Base-by-base conservation (phyloP, 2,329 filamentous ascomycete genomes). In the Pezicula neosporulosa region DNA sequence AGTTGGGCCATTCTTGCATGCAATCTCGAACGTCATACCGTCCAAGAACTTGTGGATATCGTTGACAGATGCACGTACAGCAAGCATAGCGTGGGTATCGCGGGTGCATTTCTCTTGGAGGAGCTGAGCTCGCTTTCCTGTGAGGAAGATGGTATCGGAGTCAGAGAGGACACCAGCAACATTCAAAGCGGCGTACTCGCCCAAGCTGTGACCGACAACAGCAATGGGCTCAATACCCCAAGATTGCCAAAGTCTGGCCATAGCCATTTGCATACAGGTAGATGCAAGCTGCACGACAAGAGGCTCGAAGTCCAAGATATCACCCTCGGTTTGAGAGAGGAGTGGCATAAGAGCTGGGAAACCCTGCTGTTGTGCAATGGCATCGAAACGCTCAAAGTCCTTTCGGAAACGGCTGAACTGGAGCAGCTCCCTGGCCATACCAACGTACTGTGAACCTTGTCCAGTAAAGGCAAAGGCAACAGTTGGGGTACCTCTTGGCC, bases 1-100 rank as follows among this genome's bases (percentile, higher is more conserved):
- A 47, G 81, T 75, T 0, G 85, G 83, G 0, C 85, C 82, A 59
- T 94, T 93, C 66, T 89, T 78, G 71, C 89, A 93, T 13, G 88
- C 74, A 73, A 58, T 72, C 72, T 51, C 66, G 6, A 65, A 18
- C 83, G 75, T 54, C 78, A 70, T 13, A 16, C 47, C 76, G 76
- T 21, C 78, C 74, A 45, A 69, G 74, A 55, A 43, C 44, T 54
- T 7, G 45, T 53, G 82, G 80, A 6, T 76, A 71, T 24, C 81
- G 73, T 30, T 8, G 74, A 69, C 0, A 66, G 61, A 1, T 62
- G 68, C 8, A 64, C 62, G 0, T 84, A 77, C 13, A 78, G 80
- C 77, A 28, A 86, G 65, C 83, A 86, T 86, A 30, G 77, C 76
- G 59, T 90, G 86, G 1, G 81, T 87, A 53, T 82, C 80, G 10